phyloP scores from a whole-genome alignment of 257 asterid species.

The Gardenia jasminoides region DNA sequence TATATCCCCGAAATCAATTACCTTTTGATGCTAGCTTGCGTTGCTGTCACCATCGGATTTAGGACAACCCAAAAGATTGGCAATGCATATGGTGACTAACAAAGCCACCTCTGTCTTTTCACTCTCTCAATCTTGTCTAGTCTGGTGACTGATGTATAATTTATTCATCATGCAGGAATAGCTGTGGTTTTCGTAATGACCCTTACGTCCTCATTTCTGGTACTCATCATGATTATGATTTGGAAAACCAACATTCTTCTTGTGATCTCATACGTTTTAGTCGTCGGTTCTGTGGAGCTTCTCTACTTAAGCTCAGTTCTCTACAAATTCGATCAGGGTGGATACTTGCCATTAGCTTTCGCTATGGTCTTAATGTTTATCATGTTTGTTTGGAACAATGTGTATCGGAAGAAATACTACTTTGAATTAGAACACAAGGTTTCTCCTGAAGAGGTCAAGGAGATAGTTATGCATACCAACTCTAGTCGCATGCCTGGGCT shows the following conservation, averaged over 20 bases:
- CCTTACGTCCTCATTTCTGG: slow-evolving; percentile 45
- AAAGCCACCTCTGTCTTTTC: background rate
- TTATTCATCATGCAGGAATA: slow-evolving; percentile 34
- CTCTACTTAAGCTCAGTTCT: slow-evolving; percentile 47
- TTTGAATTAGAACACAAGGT: slow-evolving; percentile 51
- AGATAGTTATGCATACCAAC: too few species aligned
- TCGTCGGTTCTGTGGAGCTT: slow-evolving; percentile 41
- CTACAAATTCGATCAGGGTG: slow-evolving; percentile 55
- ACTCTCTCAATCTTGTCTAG: background rate
- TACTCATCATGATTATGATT: slow-evolving; percentile 52
- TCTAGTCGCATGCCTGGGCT: too few species aligned
- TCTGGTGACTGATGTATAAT: background rate
- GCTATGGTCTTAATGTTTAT: slow-evolving; percentile 38
- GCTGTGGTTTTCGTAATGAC: slow-evolving; percentile 62
- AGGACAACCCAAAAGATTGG: slow-evolving; percentile 40
- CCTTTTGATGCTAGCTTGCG: slow-evolving; percentile 53
- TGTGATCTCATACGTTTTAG: slow-evolving; percentile 25
- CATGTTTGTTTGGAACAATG: slow-evolving; percentile 55
- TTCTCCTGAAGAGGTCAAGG: too few species aligned
- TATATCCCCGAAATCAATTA: slow-evolving; percentile 54
- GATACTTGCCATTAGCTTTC: slow-evolving; percentile 50
- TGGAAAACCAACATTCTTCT: slow-evolving; percentile 58
- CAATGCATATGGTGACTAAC: slow-evolving; percentile 54
- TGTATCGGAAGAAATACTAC: slow-evolving; percentile 41
- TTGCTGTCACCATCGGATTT: too few species aligned